A percentile compares a stretch with the other conserved stretches of the same genome.
Evolutionary conservation across 768 basidiomycete species (phyloP).

Genomic region (Serendipita sp.): DNA sequence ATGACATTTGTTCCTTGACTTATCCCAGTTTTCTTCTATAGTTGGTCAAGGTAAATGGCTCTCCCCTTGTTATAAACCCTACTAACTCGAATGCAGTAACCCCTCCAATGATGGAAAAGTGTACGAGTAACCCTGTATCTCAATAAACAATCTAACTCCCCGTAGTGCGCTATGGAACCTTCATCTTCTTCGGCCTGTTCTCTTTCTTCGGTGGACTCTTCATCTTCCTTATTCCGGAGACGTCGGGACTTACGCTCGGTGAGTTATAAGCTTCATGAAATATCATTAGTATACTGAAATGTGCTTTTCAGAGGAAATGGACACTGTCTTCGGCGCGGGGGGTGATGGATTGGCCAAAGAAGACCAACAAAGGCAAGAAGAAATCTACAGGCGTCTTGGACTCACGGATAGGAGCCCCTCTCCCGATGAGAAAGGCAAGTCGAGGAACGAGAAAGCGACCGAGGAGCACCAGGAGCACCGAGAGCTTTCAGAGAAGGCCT

Average conservation of each 20-base stretch:
- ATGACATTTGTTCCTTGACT: not conserved
- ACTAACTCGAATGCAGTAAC: slow-evolving; percentile 27
- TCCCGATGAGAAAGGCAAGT: not conserved
- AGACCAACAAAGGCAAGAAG: slow-evolving; percentile 33
- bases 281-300: not conserved
- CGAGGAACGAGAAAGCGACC: not conserved
- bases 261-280: not conserved
- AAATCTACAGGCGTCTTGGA: slow-evolving; percentile 48
- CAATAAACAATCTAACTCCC: not conserved
- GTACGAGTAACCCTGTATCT: not conserved
- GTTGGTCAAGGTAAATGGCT: slow-evolving; percentile 7
- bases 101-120: slow-evolving; percentile 49
- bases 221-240: slow-evolving; percentile 54
- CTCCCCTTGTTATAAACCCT: slow-evolving; percentile 13
- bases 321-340: slow-evolving; percentile 61
- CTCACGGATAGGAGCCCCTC: slow-evolving; percentile 20
- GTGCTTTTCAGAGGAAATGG: slow-evolving; percentile 50
- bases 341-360: slow-evolving; percentile 33
- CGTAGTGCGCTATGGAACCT: slow-evolving; percentile 46
- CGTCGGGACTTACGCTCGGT: slow-evolving; percentile 53
- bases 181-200: slow-evolving; percentile 62
- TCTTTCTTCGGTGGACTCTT: slow-evolving; percentile 53
- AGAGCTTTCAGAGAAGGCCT: not conserved
- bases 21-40: not conserved
- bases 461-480: not conserved